Base-by-base conservation (phyloP, 1,284 basidiomycete genomes). In the Microbotryum lychnidis-dioicae region DNA sequence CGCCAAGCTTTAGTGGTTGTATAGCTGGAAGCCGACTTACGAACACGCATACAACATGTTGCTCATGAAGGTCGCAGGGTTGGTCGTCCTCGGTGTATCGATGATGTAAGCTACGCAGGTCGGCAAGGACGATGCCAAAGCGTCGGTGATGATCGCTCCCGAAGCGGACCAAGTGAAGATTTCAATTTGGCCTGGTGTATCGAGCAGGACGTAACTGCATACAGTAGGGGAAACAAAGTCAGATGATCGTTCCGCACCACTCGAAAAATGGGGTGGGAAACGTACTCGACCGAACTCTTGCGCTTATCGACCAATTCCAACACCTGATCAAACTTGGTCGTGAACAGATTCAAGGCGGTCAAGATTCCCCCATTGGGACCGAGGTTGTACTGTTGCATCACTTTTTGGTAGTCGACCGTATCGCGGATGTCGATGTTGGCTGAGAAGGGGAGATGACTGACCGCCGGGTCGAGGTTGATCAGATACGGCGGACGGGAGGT, bases 161-260 rank as follows among this genome's bases (percentile, higher is more conserved):
- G 92, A 97, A 1, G 96, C 96, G 0, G 92, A 97, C 96, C 96
- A 99, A 50, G 96, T 99, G 73, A 99, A 99, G 72, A 98, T 98
- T 77, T 99, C 96, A 72, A 99, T 99, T 77, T 99, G 96, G 7
- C 96, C 96, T 3, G 96, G 96, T 0, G 96, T 99, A 73, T 99
- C 96, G 42, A 98, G 79, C 50, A 99, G 85, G 60, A 98, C 83
- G 78, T 97, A 87, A 71, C 91, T 94, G 70, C 25, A 57, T 5
- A n/a, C 4, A 6, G 56, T 25, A 25, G 6, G 1, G 16, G 3
- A 8, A 48, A 31, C 25, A 60, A 23, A 44, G 23, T 47, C 9
- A 27, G 45, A 25, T 14, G 5, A 18, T 16, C 18, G 6, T 20
- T 25, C 12, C 31, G 9, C 1, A 31, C 31, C 7, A 2, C 8